Conservation (phyloP, 768 basidiomycete species). For the Auricularia sp. region DNA sequence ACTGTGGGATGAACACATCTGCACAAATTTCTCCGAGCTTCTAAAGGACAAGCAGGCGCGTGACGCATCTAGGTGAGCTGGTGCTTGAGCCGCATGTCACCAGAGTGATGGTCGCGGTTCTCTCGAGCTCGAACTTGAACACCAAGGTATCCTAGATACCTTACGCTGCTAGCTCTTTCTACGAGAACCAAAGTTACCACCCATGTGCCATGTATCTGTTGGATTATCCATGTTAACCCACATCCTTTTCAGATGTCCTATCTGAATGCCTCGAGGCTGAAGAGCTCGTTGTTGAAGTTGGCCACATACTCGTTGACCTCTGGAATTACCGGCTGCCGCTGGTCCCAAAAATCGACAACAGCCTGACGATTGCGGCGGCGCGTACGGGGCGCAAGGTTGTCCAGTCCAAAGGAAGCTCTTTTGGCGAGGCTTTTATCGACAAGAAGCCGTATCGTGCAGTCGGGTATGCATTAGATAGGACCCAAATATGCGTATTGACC, state of each 20-base stretch:
- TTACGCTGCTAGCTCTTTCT: too few relatives aligned
- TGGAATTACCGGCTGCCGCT: constrained; percentile 90
- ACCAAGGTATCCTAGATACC: too few relatives aligned
- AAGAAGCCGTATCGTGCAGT: constrained; percentile 80
- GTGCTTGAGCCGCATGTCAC: constrained; percentile 31
- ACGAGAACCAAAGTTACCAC: too few relatives aligned
- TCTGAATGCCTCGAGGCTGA: constrained; percentile 61
- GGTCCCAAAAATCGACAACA: constrained; percentile 80
- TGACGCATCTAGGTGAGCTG: constrained; percentile 51
- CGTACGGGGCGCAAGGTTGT: constrained; percentile 84
- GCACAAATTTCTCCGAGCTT: constrained; percentile 66
- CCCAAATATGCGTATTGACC: neutral
- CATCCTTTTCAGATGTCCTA: constrained; percentile 44
- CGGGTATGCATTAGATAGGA: constrained; percentile 31
- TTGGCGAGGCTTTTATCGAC: constrained; percentile 85
- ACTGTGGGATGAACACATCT: constrained; percentile 81
- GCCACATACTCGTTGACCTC: constrained; percentile 65
- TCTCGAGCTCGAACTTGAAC: too few relatives aligned
- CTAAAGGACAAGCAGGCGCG: constrained; percentile 69
- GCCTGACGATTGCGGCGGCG: constrained; percentile 92
- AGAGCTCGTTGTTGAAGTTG: constrained; percentile 62
- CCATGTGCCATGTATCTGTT: constrained; percentile 27
- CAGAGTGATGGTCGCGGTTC: too few relatives aligned
- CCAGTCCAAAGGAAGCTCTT: constrained; percentile 67
- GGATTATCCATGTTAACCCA: constrained; percentile 18